Evolutionary conservation across 2,329 filamentous ascomycete species (phyloP), one percentile per base, ranked within the genome.

Genomic region (Fusarium nelsonii): DNA sequence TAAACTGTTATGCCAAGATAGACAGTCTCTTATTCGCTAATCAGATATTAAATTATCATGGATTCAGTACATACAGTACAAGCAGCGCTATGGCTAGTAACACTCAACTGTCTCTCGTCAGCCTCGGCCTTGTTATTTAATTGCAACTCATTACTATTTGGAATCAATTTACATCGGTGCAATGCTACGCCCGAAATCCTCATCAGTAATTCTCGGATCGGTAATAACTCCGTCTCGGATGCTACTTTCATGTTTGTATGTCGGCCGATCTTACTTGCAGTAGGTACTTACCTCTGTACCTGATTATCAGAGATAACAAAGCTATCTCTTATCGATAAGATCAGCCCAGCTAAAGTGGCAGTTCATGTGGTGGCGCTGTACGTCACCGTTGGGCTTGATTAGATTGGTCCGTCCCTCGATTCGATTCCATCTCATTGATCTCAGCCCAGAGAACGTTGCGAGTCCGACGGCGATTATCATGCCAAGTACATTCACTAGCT

Each of bases 201-300:
- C 46, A 46, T 37, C 40, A 43, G 59, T 63, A 36, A 34, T 14
- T 53, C 66, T 68, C 66, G 66, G 61, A 63, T 69, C 66, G 52
- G 66, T 30, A 70, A 70, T 57, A 67, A 41, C 49, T 57, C 65
- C 68, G 41, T 32, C 8, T 67, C 51, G 30, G 43, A 23, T n/a
- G 50, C 16, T 30, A 20, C 40, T 34, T 4, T 30, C 51, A 33
- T 26, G 23, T 54, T 23, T n/a, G 32, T 23, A 23, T 23, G 23
- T 23, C 23, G 5, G 23, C 23, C 23, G 23, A 20, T 20, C 20
- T 20, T 20, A 20, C 20, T 20, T 20, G 20, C 20, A 20, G 20
- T 20, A 20, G 3, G n/a, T n/a, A n/a, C n/a, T n/a, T 20, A 20
- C 20, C 23, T 23, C 23, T 23, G 23, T 23, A 6, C 23, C 23